Conservation (phyloP, 1,284 basidiomycete species). For the Phellopilus nigrolimitatus region DNA sequence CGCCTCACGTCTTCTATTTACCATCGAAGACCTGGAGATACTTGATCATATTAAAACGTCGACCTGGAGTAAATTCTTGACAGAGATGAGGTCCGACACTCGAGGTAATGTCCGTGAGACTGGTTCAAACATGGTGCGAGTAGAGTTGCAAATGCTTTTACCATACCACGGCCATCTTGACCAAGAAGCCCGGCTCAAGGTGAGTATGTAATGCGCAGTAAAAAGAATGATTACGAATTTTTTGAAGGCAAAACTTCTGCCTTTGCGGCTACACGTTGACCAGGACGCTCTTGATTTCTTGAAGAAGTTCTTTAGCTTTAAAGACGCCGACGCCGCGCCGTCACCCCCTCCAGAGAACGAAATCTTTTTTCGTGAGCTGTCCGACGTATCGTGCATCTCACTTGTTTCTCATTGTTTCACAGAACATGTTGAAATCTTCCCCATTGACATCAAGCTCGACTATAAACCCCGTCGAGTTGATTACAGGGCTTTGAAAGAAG, state of each 20-base stretch:
- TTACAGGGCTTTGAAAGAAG: slow-evolving; percentile 87
- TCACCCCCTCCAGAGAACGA: slow-evolving; percentile 40
- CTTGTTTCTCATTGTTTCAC: neutral
- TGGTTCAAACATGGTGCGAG: slow-evolving; percentile 87
- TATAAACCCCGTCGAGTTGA: slow-evolving; percentile 98
- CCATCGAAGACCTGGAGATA: slow-evolving; percentile 77
- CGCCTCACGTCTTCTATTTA: slow-evolving; percentile 62
- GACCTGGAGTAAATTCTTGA: slow-evolving; percentile 97
- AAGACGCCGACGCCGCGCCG: slow-evolving; percentile 46
- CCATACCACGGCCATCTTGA: slow-evolving; percentile 62
- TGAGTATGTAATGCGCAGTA: slow-evolving; percentile 34
- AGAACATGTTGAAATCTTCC: slow-evolving; percentile 89
- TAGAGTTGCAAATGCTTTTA: slow-evolving; percentile 73
- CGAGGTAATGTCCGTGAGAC: slow-evolving; percentile 84
- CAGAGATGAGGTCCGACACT: slow-evolving; percentile 76
- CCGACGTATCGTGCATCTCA: slow-evolving; percentile 12
- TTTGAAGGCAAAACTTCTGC: slow-evolving; percentile 77
- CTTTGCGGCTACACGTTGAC: slow-evolving; percentile 90
- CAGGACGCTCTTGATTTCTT: slow-evolving; percentile 98
- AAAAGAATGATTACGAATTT: neutral
- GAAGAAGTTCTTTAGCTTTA: slow-evolving; percentile 94
- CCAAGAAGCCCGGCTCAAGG: slow-evolving; percentile 80
- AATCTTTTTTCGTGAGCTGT: slow-evolving; percentile 68
- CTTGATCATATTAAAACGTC: slow-evolving; percentile 97
- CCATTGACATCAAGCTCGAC: slow-evolving; percentile 89